Base-by-base conservation (phyloP, 352 stramenopile species). In the Pythium rhizo-oryzae region DNA sequence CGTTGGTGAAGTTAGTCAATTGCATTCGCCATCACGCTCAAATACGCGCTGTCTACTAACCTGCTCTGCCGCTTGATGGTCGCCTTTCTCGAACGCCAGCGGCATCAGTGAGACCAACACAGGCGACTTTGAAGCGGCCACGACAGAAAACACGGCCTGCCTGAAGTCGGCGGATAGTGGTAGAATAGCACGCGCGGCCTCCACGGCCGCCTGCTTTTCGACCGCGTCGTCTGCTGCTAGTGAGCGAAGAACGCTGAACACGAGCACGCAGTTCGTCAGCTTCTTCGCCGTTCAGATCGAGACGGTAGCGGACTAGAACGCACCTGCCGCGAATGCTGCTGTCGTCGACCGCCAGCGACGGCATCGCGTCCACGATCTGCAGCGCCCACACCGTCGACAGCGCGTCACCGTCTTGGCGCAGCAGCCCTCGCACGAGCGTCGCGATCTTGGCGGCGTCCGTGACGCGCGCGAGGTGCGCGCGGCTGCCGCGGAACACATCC, bases 351-450 rank as follows among this genome's bases (percentile, higher is more conserved):
- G 82, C 33, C 4, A 84, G 54, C 21, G 71, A 76, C 47, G 80
- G 74, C 74, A 89, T 84, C 6, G 78, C 81, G 41, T 70, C 80
- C 21, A 89, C 43, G 49, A 89, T 49, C 21, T 77, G 70, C 51
- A 83, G 49, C 25, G 71, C 72, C 28, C 39, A 55, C 21, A 54
- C 41, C 37, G 35, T 53, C 79, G 54, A 13, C 76, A 4, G 9
- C 11, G n/a, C 8, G n/a, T 18, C 23, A n/a, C 28, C 13, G 13
- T 59, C 16, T 9, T 59, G 9, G 23, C 6, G 16, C 21, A 86
- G 35, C 65, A 85, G 63, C 43, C 49, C 59, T 62, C 50, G 59
- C 35, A 63, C 46, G 24, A 50, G 52, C 18, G 54, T 41, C 16
- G 52, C 2, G 11, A 52, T 33, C 71, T 90, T 90, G 23, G 63